Percentiles rank a stretch among this genome's conserved stretches.
These are phyloP conservation scores for Paramecium primaurelia DNA, from an alignment of 73 alveolate genomes.

Conservation along the genomic window DNA sequence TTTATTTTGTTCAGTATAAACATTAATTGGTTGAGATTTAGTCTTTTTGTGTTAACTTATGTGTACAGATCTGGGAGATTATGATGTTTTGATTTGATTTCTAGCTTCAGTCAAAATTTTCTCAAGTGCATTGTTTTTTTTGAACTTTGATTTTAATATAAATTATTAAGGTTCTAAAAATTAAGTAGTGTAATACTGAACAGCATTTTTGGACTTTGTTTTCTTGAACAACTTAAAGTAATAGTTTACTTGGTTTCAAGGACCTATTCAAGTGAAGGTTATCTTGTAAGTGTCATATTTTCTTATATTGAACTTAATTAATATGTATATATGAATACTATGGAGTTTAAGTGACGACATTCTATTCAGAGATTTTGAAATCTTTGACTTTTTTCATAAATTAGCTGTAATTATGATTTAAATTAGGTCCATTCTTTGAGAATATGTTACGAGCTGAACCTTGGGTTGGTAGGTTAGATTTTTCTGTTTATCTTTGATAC, in stretches of 20 bases:
- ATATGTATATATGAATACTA: background rate
- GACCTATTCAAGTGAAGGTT: background rate
- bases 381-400: constrained; percentile 2
- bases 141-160: background rate
- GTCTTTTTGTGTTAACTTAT: background rate
- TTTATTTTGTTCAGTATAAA: background rate
- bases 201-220: background rate
- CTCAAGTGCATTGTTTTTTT: background rate
- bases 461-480: background rate
- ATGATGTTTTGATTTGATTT: background rate
- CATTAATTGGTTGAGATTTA: background rate
- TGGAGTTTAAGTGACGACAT: background rate
- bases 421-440: background rate
- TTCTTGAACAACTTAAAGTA: background rate
- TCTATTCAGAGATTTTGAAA: background rate
- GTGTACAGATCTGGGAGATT: background rate
- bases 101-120: background rate
- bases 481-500: background rate
- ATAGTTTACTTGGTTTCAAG: background rate
- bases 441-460: background rate
- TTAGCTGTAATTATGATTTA: background rate
- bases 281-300: background rate
- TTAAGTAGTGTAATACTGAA: background rate
- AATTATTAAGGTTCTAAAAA: background rate
- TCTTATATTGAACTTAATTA: background rate